Conservation (phyloP, 2,329 filamentous ascomycete species). For the Lecanicillium sp. region DNA sequence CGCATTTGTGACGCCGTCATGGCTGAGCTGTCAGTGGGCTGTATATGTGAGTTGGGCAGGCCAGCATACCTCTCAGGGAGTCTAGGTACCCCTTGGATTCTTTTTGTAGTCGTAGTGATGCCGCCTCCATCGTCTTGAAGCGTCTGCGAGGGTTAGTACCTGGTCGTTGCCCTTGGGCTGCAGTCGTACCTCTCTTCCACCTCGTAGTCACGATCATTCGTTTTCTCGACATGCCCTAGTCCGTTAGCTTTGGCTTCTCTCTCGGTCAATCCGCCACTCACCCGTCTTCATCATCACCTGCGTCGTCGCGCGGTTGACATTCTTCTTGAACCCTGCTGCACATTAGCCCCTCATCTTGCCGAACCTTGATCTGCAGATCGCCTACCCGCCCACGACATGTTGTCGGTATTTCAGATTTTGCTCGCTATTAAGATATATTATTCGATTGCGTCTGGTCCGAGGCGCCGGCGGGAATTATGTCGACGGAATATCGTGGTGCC, state of each 20-base stretch:
- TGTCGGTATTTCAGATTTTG: slow-evolving; percentile 20
- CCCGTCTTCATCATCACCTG: slow-evolving; percentile 99
- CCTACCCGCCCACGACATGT: slow-evolving; percentile 68
- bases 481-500: too few species aligned
- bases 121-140: slow-evolving; percentile 95
- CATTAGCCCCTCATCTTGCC: slow-evolving; percentile 27
- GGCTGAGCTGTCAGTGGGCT: slow-evolving; percentile 42
- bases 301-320: slow-evolving; percentile 97
- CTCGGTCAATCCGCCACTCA: too few species aligned
- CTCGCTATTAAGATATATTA: not conserved
- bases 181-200: slow-evolving; percentile 75
- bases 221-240: slow-evolving; percentile 90
- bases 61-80: slow-evolving; percentile 68
- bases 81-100: slow-evolving; percentile 98
- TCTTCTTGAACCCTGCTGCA: slow-evolving; percentile 59
- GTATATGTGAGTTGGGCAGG: too few species aligned
- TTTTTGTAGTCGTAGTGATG: slow-evolving; percentile 86
- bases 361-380: slow-evolving; percentile 21
- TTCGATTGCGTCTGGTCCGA: too few species aligned
- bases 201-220: slow-evolving; percentile 97
- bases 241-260: too few species aligned
- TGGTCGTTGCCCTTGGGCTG: slow-evolving; percentile 5
- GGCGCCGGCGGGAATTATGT: too few species aligned
- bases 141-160: slow-evolving; percentile 51
- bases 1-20: slow-evolving; percentile 99